Evolutionary conservation across 2,329 filamentous ascomycete species (phyloP).

Genomic region (Fusarium metavorans): DNA sequence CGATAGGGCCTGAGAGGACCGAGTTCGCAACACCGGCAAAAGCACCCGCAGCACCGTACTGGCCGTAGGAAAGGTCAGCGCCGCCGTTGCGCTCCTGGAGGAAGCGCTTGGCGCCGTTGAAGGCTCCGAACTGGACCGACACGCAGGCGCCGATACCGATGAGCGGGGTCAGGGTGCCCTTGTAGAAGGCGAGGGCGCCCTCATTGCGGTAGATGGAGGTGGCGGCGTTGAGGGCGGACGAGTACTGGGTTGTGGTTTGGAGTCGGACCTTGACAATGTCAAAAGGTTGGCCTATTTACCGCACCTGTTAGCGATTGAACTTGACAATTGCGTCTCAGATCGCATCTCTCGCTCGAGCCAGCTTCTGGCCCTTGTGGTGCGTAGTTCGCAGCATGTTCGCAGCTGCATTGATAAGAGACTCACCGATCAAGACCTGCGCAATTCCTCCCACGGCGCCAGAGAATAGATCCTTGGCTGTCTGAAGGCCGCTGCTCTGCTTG

Average conservation of each 20-base stretch:
- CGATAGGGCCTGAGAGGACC: slow-evolving; percentile 88
- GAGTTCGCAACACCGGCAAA: slow-evolving; percentile 94
- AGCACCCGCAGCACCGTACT: slow-evolving; percentile 92
- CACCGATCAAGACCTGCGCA: slow-evolving; percentile 93
- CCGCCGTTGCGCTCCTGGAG: slow-evolving; percentile 82
- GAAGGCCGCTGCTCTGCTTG: slow-evolving; percentile 55
- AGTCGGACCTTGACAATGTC: slow-evolving; percentile 98
- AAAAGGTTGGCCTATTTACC: slow-evolving; percentile 71
- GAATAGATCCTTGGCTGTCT: slow-evolving; percentile 89
- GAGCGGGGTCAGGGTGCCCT: slow-evolving; percentile 94
- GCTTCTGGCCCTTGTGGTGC: neutral
- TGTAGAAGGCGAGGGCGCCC: slow-evolving; percentile 94
- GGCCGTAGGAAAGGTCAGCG: slow-evolving; percentile 75
- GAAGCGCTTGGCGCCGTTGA: slow-evolving; percentile 89
- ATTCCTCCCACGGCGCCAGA: slow-evolving; percentile 91
- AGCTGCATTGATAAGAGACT: slow-evolving; percentile 2
- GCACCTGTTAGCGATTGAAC: slow-evolving; percentile 7
- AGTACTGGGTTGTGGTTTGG: slow-evolving; percentile 88
- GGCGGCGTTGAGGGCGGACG: slow-evolving; percentile 83
- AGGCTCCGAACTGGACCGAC: slow-evolving; percentile 98
- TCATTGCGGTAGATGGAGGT: slow-evolving; percentile 88
- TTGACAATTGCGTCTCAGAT: slow-evolving; percentile 12
- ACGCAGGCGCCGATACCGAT: slow-evolving; percentile 97
- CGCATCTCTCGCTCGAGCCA: slow-evolving; percentile 16
- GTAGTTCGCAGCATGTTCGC: slow-evolving; percentile 43